A percentile compares a stretch with the other conserved stretches of the same genome.
Conservation (phyloP, 805 yeast species). For the Metschnikowia sp. region DNA sequence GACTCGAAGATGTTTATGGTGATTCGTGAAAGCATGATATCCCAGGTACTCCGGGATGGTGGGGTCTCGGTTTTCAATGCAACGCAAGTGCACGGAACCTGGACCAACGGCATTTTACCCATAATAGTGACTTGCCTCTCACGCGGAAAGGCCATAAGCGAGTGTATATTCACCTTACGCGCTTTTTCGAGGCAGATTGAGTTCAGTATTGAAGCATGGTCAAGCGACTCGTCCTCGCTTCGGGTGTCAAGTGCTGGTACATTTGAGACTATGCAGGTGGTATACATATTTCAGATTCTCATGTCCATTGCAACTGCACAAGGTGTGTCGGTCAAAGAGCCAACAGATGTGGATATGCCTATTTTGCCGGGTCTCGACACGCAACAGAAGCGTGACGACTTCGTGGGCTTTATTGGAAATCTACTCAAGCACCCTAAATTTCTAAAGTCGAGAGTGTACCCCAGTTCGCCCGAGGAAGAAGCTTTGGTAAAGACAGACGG, state of each 20-base stretch:
- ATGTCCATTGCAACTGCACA: slow-evolving; percentile 50
- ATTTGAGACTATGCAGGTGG: slow-evolving; percentile 52
- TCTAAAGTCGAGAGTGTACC: slow-evolving; percentile 61
- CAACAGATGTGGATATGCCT: slow-evolving; percentile 25
- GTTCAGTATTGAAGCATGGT: slow-evolving; percentile 67
- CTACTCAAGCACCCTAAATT: slow-evolving; percentile 85
- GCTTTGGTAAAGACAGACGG: slow-evolving; percentile 50
- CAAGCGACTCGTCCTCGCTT: slow-evolving; percentile 46
- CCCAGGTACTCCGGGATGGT: slow-evolving; percentile 65
- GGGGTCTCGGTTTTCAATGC: slow-evolving; percentile 48
- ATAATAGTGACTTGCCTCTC: slow-evolving; percentile 58
- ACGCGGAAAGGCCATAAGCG: slow-evolving; percentile 62
- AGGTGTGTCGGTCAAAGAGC: slow-evolving; percentile 26
- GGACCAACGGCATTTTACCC: slow-evolving; percentile 83
- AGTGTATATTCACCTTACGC: slow-evolving; percentile 57
- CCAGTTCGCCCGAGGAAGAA: slow-evolving; percentile 65
- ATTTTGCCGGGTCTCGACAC: slow-evolving; percentile 61
- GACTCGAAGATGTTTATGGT: slow-evolving; percentile 60
- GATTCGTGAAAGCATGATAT: slow-evolving; percentile 70
- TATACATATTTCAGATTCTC: slow-evolving; percentile 59
- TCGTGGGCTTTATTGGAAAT: slow-evolving; percentile 62
- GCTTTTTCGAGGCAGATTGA: slow-evolving; percentile 65
- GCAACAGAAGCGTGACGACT: slow-evolving; percentile 53
- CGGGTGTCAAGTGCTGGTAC: slow-evolving; percentile 35
- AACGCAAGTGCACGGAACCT: slow-evolving; percentile 65